Evolutionary conservation across 108 stramenopile genomes (phyloP).

Genomic region (Mediolabrus comicus): DNA sequence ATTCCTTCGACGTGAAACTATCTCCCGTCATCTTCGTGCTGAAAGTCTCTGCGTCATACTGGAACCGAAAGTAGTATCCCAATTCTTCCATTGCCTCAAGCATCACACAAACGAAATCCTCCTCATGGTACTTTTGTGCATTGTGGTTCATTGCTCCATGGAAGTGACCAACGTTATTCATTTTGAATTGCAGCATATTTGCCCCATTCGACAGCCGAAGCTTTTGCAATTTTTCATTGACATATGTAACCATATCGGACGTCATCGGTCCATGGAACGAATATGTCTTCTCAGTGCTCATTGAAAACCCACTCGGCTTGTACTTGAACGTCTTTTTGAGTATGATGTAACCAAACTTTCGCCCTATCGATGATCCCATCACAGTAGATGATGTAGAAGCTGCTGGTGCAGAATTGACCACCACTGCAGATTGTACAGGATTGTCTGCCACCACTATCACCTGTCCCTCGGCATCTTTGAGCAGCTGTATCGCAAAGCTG

Average conservation of each 20-base stretch:
- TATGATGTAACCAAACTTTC: conserved; percentile 10
- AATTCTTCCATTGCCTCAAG: conserved; percentile 40
- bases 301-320: conserved; percentile 13
- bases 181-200: not conserved
- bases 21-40: conserved; percentile 16
- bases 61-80: conserved; percentile 43
- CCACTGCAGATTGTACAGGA: not conserved
- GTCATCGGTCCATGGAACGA: conserved; percentile 36
- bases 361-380: no score
- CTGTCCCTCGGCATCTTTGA: not conserved
- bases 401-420: not conserved
- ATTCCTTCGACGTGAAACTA: conserved; percentile 11
- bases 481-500: not conserved
- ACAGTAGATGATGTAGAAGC: not conserved
- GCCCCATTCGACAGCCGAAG: not conserved
- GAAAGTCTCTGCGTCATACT: conserved; percentile 30
- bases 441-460: not conserved
- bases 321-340: conserved; percentile 37
- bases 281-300: conserved; percentile 9
- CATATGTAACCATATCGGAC: not conserved
- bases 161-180: conserved; percentile 17
- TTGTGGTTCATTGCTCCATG: conserved; percentile 32
- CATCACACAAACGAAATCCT: conserved; percentile 28
- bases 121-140: conserved; percentile 45
- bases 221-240: conserved; percentile 16